A percentile compares a stretch with the other conserved stretches of the same genome.
These are phyloP conservation scores for Rhododendron simsii DNA, from an alignment of 148 eudicot species.

Conservation along the genomic window DNA sequence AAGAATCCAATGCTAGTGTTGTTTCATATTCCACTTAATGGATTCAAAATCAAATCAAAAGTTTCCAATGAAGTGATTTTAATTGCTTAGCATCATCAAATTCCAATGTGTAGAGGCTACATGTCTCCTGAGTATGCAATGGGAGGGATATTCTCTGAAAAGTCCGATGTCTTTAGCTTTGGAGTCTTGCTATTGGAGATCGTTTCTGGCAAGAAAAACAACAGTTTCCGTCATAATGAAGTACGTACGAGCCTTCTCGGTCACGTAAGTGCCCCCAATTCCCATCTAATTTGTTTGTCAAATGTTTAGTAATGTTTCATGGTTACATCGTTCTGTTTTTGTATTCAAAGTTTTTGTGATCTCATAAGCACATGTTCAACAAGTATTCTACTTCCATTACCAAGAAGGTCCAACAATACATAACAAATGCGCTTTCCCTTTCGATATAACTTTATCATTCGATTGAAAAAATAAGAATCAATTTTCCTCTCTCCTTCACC, in stretches of 20 bases:
- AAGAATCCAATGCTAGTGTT: not conserved
- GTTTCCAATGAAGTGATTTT: not conserved
- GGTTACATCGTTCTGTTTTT: not conserved
- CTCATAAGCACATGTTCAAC: not conserved
- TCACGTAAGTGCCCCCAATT: conserved; percentile 5
- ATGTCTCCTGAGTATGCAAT: conserved; percentile 22
- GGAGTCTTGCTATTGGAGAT: conserved; percentile 19
- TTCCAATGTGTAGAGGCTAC: conserved; percentile 4
- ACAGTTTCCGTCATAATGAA: conserved; percentile 3
- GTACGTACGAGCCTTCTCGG: conserved; percentile 7
- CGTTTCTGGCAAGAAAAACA: conserved; percentile 5
- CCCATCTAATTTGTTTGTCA: not conserved
- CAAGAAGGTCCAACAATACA: not conserved
- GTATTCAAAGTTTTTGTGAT: not conserved
- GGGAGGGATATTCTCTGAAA: conserved; percentile 20
- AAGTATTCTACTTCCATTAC: not conserved
- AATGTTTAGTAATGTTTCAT: not conserved
- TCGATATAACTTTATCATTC: not conserved
- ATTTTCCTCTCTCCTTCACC: not conserved
- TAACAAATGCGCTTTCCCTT: not conserved
- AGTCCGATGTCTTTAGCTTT: conserved; percentile 23
- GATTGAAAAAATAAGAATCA: no score
- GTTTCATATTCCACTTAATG: not conserved
- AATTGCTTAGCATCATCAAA: not conserved
- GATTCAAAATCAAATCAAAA: not conserved